A percentile compares a stretch with the other conserved stretches of the same genome.
phyloP scores from a whole-genome alignment of 345 rosid species.

The Eutrema heterophyllum region DNA sequence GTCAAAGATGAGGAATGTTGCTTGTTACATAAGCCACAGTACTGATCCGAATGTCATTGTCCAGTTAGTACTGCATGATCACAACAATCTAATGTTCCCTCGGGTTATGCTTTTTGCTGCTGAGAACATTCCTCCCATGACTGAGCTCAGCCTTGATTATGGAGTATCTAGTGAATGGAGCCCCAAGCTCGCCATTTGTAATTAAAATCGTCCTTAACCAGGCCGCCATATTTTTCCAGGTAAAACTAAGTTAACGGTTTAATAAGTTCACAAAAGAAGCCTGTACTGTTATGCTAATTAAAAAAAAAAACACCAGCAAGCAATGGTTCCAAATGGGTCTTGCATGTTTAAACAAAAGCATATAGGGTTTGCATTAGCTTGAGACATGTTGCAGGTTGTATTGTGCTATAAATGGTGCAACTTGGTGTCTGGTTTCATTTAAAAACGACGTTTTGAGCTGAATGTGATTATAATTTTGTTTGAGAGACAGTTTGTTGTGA shows the following conservation, averaged over 20 bases:
- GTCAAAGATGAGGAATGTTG: slow-evolving; percentile 87
- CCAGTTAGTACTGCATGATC: slow-evolving; percentile 80
- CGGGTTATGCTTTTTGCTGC: slow-evolving; percentile 85
- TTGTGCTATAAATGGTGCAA: not conserved
- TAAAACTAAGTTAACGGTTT: not conserved
- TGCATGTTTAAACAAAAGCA: not conserved
- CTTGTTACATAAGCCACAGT: slow-evolving; percentile 92
- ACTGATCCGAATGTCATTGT: slow-evolving; percentile 76
- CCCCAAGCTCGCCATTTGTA: slow-evolving; percentile 79
- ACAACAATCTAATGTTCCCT: slow-evolving; percentile 83
- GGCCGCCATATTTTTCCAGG: slow-evolving; percentile 10
- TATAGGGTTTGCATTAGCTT: not conserved
- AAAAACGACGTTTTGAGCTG: not conserved
- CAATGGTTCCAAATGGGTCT: not conserved
- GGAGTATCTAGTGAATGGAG: slow-evolving; percentile 80
- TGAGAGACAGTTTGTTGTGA: not conserved
- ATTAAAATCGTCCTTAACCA: slow-evolving; percentile 24
- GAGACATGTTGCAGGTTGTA: not conserved
- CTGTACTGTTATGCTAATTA: not conserved
- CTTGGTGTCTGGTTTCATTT: not conserved
- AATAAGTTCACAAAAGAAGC: not conserved
- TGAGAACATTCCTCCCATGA: slow-evolving; percentile 87
- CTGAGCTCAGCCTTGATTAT: slow-evolving; percentile 91
- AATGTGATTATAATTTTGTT: not conserved
- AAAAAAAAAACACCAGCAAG: not conserved